phyloP scores from a whole-genome alignment of 345 rosid species.

The Salix arbutifolia region DNA sequence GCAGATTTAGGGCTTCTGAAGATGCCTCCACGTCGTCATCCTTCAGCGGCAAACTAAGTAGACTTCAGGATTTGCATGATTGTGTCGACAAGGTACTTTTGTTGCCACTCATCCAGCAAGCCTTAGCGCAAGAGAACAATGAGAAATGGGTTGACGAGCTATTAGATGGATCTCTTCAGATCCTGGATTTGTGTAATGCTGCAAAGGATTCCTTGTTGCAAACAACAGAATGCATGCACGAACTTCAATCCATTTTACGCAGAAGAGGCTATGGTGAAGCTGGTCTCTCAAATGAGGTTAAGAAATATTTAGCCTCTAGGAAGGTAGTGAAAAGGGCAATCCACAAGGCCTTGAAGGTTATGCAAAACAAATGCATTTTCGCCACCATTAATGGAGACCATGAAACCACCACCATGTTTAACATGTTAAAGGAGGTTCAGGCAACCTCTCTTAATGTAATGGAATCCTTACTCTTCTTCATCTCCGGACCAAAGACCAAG shows the following conservation, averaged over 20 bases:
- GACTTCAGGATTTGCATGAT: not conserved
- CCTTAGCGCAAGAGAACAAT: not conserved
- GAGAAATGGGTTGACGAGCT: not conserved
- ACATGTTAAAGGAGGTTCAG: constrained; percentile 32
- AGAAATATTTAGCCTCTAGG: constrained; percentile 42
- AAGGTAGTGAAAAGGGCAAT: constrained; percentile 38
- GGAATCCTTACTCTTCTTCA: constrained; percentile 27
- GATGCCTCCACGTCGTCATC: not conserved
- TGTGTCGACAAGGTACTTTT: not conserved
- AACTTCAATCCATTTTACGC: constrained; percentile 25
- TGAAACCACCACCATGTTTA: constrained; percentile 3
- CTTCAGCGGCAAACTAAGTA: not conserved
- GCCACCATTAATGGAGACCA: not conserved
- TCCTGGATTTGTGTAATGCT: not conserved
- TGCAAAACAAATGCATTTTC: constrained; percentile 14
- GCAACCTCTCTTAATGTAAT: constrained; percentile 22
- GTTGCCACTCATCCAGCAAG: not conserved
- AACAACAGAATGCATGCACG: constrained; percentile 16
- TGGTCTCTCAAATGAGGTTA: constrained; percentile 17
- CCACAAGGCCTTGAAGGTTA: constrained; percentile 30
- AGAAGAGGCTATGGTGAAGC: constrained; percentile 10
- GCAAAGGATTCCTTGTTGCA: constrained; percentile 24
- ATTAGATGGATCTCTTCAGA: too few relatives aligned
- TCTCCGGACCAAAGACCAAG: not conserved
- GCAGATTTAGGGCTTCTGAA: not conserved